Evolutionary conservation across 1,284 basidiomycete species (phyloP), one percentile per base, ranked within the genome.

Genomic region (Moesziomyces parantarcticus): DNA sequence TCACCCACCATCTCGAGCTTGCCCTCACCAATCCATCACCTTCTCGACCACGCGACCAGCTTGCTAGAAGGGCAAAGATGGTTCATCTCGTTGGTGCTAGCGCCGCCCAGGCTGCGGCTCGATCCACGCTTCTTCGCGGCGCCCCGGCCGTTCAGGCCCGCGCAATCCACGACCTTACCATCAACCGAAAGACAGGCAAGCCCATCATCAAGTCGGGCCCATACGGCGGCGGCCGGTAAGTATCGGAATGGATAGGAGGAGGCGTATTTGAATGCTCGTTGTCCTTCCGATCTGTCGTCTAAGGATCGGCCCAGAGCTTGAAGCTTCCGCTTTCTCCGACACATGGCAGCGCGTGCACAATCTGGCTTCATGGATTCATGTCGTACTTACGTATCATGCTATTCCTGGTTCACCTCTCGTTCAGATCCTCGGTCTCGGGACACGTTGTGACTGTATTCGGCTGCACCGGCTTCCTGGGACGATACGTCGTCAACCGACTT

Each of bases 391-490:
- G 16, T 16, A 14, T 16, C 10, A 4, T 1, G 29, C 29, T 32
- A 9, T 32, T 32, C 7, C 29, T 32, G 11, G 10, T 39, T 39
- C 36, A 14, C 36, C 36, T 39, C 25, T 29, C 47, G 1, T 46
- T 14, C 9, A 80, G 80, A 56, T 77, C 72, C 32, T 82, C 82
- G 41, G 76, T 77, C 10, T 80, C 77, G 23, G 82, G 82, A 23
- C 94, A 95, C 85, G 89, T 91, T 47, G 96, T 92, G 43, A 99
- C 96, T 29, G 95, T 99, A 57, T 99, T 99, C 86, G 96, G 96
- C 36, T 92, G 91, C 83, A 98, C 95, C 11, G 93, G 95, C 8
- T 99, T 98, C 85, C 87, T 99, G 56, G 96, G 96, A 52, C 87
- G 95, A 81, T 99, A 98, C 86, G 87, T 98, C 53, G 93, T 99